These are phyloP conservation scores for Metarhizium rileyi DNA, from an alignment of 2,329 filamentous ascomycete genomes.

Conservation along the genomic window DNA sequence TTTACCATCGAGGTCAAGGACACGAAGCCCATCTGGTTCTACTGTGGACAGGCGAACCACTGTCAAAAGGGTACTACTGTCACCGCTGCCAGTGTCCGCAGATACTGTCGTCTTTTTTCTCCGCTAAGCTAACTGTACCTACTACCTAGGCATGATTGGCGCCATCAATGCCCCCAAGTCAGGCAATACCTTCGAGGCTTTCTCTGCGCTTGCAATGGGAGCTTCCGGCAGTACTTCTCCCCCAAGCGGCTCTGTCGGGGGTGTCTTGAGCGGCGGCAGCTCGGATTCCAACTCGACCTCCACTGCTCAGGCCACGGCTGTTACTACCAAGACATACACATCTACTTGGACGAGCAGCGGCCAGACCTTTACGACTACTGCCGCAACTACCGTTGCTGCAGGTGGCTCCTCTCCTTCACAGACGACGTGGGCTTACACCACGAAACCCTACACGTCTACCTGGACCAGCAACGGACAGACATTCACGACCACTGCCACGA, in stretches of 20 bases:
- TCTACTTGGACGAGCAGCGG: not conserved
- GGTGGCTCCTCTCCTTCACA: not conserved
- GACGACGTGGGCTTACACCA: not conserved
- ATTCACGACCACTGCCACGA: not conserved
- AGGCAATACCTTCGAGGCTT: not conserved
- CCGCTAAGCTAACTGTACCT: not conserved
- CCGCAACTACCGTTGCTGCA: not conserved
- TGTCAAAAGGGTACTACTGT: conserved; percentile 49
- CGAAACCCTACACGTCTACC: not conserved
- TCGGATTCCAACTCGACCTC: not conserved
- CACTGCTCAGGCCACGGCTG: not conserved
- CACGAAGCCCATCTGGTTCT: conserved; percentile 50
- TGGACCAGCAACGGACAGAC: not conserved
- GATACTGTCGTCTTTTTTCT: not conserved
- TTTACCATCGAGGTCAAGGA: conserved; percentile 18
- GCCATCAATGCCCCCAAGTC: not conserved
- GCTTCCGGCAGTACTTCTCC: not conserved
- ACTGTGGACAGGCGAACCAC: conserved; percentile 46
- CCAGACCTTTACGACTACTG: not conserved
- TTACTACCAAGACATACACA: not conserved
- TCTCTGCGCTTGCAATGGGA: not conserved
- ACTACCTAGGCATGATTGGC: not conserved
- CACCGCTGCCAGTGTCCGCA: conserved; percentile 17
- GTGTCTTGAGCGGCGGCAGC: not conserved
- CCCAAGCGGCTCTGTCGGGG: not conserved